Evolutionary conservation across 768 basidiomycete genomes (phyloP).

Genomic region (Multifurca ochricompacta): DNA sequence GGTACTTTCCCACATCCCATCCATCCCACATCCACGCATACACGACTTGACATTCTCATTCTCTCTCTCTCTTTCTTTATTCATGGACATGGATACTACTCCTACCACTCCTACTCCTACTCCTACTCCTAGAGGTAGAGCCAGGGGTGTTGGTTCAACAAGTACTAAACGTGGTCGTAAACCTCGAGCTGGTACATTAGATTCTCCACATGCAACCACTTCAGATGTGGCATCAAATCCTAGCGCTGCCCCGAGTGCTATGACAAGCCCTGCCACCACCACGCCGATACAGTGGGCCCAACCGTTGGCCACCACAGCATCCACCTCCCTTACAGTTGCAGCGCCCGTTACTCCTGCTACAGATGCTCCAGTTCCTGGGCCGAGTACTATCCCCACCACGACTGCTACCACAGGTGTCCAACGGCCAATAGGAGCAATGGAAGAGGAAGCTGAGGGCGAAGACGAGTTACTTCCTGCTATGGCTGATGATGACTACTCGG

Average conservation of each 20-base stretch:
- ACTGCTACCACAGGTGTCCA: conserved; percentile 6
- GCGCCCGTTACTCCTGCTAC: conserved; percentile 1
- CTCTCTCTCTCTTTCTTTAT: no score
- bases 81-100: conserved; percentile 15
- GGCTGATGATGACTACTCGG: conserved; percentile 86
- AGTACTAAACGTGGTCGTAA: conserved; percentile 19
- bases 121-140: background rate
- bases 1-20: no score
- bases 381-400: background rate
- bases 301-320: background rate
- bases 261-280: conserved; percentile 5
- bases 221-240: conserved; percentile 1
- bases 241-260: background rate
- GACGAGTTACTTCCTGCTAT: conserved; percentile 76
- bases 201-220: conserved; percentile 6
- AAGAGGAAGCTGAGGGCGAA: conserved; percentile 55
- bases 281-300: conserved; percentile 10
- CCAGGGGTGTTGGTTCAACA: background rate
- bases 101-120: conserved; percentile 5
- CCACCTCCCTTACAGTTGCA: background rate
- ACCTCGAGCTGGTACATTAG: conserved; percentile 8
- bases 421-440: conserved; percentile 20
- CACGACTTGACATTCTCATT: no score
- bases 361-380: background rate
- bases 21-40: conserved; percentile 5